Evolutionary conservation across 495 filamentous ascomycete genomes (phyloP).

Genomic region (Aspergillus panamensis): DNA sequence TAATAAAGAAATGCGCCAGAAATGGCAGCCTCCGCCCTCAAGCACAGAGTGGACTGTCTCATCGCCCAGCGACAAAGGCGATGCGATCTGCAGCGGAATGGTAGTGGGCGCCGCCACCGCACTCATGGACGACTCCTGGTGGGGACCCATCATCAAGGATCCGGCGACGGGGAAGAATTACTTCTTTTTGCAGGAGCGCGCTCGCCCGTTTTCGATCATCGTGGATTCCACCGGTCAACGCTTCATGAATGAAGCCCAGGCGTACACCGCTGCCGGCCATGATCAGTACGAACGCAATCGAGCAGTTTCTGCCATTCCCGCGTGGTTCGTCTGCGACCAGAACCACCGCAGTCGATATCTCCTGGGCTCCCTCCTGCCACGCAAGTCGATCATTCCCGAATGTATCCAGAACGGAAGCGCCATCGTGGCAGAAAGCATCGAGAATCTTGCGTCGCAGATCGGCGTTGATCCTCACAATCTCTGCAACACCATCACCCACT

Average conservation of each 20-base stretch:
- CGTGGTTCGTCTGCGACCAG: background rate
- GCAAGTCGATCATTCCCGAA: background rate
- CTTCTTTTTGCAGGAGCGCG: background rate
- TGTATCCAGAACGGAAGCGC: background rate
- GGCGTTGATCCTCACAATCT: background rate
- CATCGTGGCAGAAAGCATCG: background rate
- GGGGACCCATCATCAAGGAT: background rate
- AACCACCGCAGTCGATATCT: conserved; percentile 1
- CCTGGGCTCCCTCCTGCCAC: background rate
- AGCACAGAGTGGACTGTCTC: background rate
- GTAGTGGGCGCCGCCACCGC: background rate
- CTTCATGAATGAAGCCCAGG: background rate
- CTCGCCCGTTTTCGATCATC: background rate
- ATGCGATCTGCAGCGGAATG: background rate
- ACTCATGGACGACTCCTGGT: conserved; percentile 1
- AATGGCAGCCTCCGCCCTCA: background rate
- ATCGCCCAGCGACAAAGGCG: background rate
- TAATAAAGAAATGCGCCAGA: conserved; percentile 1
- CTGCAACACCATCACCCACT: background rate
- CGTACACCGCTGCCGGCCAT: background rate
- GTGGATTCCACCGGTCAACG: background rate
- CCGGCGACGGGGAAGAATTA: background rate
- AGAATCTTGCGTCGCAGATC: background rate
- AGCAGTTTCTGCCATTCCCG: background rate
- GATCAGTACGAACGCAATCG: background rate